A percentile compares a stretch with the other conserved stretches of the same genome.
These are phyloP conservation scores for Ophidiomyces ophidiicola DNA, from an alignment of 2,329 filamentous ascomycete genomes.

Conservation along the genomic window DNA sequence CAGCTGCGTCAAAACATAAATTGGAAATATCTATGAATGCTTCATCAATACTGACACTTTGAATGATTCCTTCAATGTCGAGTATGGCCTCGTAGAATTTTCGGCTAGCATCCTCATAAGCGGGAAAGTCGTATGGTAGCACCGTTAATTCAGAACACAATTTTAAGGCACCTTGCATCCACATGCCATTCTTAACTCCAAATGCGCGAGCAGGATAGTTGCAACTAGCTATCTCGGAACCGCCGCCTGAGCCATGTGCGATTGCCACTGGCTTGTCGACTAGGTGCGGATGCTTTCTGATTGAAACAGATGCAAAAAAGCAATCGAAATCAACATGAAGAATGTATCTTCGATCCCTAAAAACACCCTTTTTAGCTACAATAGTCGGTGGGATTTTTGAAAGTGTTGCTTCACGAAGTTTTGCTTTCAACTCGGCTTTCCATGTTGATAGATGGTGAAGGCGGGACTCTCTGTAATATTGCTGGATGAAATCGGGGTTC, in stretches of 20 bases:
- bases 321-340: constrained; percentile 97
- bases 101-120: constrained; percentile 81
- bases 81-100: constrained; percentile 80
- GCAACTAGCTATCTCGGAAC: constrained; percentile 93
- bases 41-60: constrained; percentile 96
- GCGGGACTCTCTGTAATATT: constrained; percentile 90
- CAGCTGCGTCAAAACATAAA: constrained; percentile 52
- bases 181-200: constrained; percentile 96
- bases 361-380: constrained; percentile 41
- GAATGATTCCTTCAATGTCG: constrained; percentile 66
- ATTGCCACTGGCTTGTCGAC: constrained; percentile 72
- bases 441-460: constrained; percentile 90
- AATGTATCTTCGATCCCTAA: constrained; percentile 63
- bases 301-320: constrained; percentile 90
- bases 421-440: constrained; percentile 88
- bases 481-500: constrained; percentile 84
- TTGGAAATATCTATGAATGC: constrained; percentile 73
- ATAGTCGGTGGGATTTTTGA: constrained; percentile 46
- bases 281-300: constrained; percentile 63
- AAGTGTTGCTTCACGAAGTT: constrained; percentile 66
- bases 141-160: constrained; percentile 77
- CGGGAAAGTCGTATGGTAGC: constrained; percentile 88
- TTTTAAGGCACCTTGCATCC: constrained; percentile 85
- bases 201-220: constrained; percentile 82
- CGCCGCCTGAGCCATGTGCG: constrained; percentile 71